Evolutionary conservation across 768 basidiomycete genomes (phyloP).

Genomic region (Coprinopsis cinerea): DNA sequence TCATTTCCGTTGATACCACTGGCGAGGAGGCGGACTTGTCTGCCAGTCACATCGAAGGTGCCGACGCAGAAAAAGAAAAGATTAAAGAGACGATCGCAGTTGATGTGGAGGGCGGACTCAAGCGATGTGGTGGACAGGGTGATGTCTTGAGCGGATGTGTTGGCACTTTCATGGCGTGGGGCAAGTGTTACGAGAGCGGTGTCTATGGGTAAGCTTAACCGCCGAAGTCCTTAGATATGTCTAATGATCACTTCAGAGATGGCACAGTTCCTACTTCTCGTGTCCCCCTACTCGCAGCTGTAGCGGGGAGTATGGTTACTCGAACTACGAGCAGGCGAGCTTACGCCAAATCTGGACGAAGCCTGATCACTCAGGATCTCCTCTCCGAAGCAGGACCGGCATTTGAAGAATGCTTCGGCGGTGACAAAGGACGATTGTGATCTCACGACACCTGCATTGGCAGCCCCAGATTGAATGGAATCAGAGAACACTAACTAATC

Average conservation of each 20-base stretch:
- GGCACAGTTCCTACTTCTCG: conserved; percentile 48
- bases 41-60: conserved; percentile 36
- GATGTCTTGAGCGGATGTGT: conserved; percentile 83
- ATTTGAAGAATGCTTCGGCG: conserved; percentile 69
- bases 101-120: conserved; percentile 73
- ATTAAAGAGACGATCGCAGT: conserved; percentile 59
- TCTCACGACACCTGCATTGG: background rate
- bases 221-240: background rate
- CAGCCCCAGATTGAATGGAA: too few relatives aligned
- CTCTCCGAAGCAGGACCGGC: conserved; percentile 57
- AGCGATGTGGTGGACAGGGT: conserved; percentile 94
- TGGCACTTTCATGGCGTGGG: conserved; percentile 92
- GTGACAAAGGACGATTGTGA: conserved; percentile 29
- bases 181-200: conserved; percentile 85
- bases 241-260: conserved; percentile 35
- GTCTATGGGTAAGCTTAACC: conserved; percentile 58
- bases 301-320: conserved; percentile 85
- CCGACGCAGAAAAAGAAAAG: conserved; percentile 44
- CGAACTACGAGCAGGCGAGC: conserved; percentile 75
- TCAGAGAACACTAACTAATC: too few relatives aligned
- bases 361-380: conserved; percentile 80
- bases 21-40: conserved; percentile 42
- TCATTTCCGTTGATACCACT: conserved; percentile 74
- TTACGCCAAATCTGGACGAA: conserved; percentile 70
- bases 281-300: conserved; percentile 79